A percentile compares a stretch with the other conserved stretches of the same genome.
Conservation (phyloP, 164 flowering plant genomes). For the Stephania yunnanensis region DNA sequence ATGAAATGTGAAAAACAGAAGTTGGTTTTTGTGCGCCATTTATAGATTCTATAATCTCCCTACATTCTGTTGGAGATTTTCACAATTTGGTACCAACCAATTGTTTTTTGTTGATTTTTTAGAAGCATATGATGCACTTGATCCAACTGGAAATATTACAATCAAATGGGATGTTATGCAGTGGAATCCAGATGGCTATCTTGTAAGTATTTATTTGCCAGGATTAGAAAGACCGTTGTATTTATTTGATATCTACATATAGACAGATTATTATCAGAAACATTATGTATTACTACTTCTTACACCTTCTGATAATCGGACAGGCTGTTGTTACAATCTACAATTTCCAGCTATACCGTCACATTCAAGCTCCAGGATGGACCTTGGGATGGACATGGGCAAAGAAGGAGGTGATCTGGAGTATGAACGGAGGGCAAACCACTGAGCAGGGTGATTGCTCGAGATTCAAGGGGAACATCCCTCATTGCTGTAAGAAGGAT, state of each 20-base stretch:
- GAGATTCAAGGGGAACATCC: slow-evolving; percentile 48
- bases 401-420: slow-evolving; percentile 75
- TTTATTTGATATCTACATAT: neutral
- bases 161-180: slow-evolving; percentile 70
- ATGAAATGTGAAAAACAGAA: neutral
- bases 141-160: slow-evolving; percentile 72
- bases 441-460: slow-evolving; percentile 83
- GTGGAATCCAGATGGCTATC: slow-evolving; percentile 85
- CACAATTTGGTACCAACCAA: neutral
- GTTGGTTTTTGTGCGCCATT: neutral
- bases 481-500: slow-evolving; percentile 69
- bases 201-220: slow-evolving; percentile 38
- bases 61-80: neutral
- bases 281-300: neutral
- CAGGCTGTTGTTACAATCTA: slow-evolving; percentile 75
- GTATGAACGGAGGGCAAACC: slow-evolving; percentile 61
- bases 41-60: neutral
- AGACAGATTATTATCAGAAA: neutral
- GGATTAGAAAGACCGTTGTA: neutral
- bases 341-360: slow-evolving; percentile 83
- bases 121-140: slow-evolving; percentile 75
- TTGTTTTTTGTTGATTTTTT: slow-evolving; percentile 10
- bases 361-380: slow-evolving; percentile 79
- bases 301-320: slow-evolving; percentile 2
- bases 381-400: slow-evolving; percentile 72